Conservation (phyloP, 2,329 filamentous ascomycete genomes). For the Plenodomus tracheiphilus region DNA sequence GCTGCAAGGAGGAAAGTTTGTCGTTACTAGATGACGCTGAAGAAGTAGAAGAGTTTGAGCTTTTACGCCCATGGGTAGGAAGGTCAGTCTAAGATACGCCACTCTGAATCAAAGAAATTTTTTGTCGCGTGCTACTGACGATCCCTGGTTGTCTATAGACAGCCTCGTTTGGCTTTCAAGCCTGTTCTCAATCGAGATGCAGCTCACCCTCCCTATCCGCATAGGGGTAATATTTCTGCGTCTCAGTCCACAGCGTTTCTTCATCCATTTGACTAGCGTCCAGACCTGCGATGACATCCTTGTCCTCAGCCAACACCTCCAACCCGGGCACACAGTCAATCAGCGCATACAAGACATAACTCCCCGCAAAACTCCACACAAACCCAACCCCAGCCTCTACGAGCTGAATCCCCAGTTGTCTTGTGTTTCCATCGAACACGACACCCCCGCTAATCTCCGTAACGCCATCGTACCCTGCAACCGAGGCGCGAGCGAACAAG, state of each 20-base stretch:
- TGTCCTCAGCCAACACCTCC: slow-evolving; percentile 57
- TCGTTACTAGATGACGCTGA: no score
- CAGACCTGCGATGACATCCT: slow-evolving; percentile 54
- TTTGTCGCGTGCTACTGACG: no score
- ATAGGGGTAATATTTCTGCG: slow-evolving; percentile 43
- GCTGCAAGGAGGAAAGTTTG: no score
- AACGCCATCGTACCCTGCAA: slow-evolving; percentile 57
- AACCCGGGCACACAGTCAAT: slow-evolving; percentile 58
- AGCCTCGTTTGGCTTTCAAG: no score
- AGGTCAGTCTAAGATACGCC: no score
- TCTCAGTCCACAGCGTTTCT: slow-evolving; percentile 44
- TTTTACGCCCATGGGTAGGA: no score
- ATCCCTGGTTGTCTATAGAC: no score
- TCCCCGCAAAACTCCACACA: slow-evolving; percentile 55
- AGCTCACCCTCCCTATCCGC: slow-evolving; percentile 32
- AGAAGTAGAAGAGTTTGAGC: no score
- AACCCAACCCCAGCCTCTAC: slow-evolving; percentile 57
- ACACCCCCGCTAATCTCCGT: slow-evolving; percentile 56
- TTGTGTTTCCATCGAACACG: slow-evolving; percentile 57
- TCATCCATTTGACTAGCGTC: slow-evolving; percentile 58
- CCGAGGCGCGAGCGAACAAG: slow-evolving; percentile 55
- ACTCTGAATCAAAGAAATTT: no score
- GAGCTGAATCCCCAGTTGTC: slow-evolving; percentile 55
- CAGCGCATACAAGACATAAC: slow-evolving; percentile 54
- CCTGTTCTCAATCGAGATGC: slow-evolving; percentile 23